phyloP scores from a whole-genome alignment of 139 green algal genomes.

The Coelastrella sp. region DNA sequence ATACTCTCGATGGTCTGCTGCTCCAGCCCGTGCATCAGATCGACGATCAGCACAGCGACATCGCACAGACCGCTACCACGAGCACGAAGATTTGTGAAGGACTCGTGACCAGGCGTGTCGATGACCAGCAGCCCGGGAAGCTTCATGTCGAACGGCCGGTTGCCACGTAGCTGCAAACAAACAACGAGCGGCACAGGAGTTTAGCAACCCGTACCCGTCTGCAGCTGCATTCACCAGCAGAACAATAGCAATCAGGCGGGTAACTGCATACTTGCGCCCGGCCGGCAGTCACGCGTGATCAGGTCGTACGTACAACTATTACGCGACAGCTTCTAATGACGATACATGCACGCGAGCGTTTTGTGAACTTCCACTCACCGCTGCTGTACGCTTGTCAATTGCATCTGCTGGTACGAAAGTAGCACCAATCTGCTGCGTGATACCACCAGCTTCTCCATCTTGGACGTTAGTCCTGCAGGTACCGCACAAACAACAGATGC shows the following conservation, averaged over 20 bases:
- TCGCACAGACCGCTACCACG: constrained; percentile 96
- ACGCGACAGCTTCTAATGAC: no score
- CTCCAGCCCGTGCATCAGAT: constrained; percentile 99
- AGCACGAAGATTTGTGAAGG: constrained; percentile 97
- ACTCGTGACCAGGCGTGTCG: constrained; percentile 98
- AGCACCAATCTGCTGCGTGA: constrained; percentile 99
- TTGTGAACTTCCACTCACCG: no score
- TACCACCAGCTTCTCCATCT: constrained; percentile 98
- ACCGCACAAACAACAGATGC: not conserved
- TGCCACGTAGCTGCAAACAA: constrained; percentile 48
- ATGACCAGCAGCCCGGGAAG: constrained; percentile 97
- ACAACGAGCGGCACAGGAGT: not conserved
- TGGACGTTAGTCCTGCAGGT: constrained; percentile 73
- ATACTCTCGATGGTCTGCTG: constrained; percentile 99
- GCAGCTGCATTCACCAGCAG: no score
- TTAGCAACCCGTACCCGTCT: no score
- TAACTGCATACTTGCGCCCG: no score
- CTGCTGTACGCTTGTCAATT: constrained; percentile 83
- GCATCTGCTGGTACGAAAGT: constrained; percentile 95
- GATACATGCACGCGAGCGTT: no score
- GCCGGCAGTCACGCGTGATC: no score
- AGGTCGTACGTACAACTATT: no score
- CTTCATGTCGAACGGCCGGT: constrained; percentile 83
- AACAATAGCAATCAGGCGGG: no score
- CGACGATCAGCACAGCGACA: constrained; percentile 98